Evolutionary conservation across 2,329 filamentous ascomycete genomes (phyloP).

Genomic region (Cucurbitaria berberidis): DNA sequence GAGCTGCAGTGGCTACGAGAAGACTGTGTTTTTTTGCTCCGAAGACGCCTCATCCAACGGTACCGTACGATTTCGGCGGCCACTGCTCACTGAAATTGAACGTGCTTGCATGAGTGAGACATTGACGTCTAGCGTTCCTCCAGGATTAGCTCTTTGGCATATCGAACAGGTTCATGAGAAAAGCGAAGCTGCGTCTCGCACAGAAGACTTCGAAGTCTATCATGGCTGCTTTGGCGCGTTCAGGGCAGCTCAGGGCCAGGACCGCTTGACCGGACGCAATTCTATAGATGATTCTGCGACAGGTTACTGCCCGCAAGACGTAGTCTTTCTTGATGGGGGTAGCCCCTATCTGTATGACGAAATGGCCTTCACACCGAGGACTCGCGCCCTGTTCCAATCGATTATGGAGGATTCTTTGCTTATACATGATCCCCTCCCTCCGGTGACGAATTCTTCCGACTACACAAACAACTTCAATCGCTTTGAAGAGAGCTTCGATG

Average conservation of each 20-base stretch:
- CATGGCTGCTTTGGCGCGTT: slow-evolving; percentile 22
- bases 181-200: slow-evolving; percentile 15
- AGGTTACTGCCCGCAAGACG: background rate
- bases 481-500: slow-evolving; percentile 12
- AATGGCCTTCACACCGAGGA: slow-evolving; percentile 8
- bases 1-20: slow-evolving; percentile 51
- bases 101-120: slow-evolving; percentile 46
- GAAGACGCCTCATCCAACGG: slow-evolving; percentile 21
- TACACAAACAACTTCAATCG: slow-evolving; percentile 1
- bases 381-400: slow-evolving; percentile 8
- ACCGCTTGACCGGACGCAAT: background rate
- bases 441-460: background rate
- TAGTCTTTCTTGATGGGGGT: background rate
- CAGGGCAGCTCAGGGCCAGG: background rate
- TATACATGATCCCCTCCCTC: background rate
- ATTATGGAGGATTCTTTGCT: slow-evolving; percentile 5
- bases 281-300: too few species aligned
- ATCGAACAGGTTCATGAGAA: slow-evolving; percentile 40
- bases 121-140: slow-evolving; percentile 43
- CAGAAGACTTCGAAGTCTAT: slow-evolving; percentile 3
- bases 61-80: slow-evolving; percentile 48
- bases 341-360: background rate
- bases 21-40: slow-evolving; percentile 47
- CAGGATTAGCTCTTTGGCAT: slow-evolving; percentile 15
- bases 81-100: slow-evolving; percentile 51